Conservation (phyloP, 1,139 yeast species). For the Maudiozyma humilis region DNA sequence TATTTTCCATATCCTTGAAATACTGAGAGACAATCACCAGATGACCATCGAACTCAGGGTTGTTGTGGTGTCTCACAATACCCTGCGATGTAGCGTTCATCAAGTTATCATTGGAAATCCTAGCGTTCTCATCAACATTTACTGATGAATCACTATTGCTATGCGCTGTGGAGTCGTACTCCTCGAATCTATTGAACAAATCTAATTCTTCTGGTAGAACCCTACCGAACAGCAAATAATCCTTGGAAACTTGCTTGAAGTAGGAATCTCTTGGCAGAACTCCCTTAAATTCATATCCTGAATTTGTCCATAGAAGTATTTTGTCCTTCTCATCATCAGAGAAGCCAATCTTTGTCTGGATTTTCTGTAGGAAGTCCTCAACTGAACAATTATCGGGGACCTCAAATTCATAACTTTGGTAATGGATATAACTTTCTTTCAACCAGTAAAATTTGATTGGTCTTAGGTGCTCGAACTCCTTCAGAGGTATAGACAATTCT, state of each 20-base stretch:
- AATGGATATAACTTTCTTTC: conserved; percentile 51
- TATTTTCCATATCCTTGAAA: conserved; percentile 56
- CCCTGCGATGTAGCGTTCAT: conserved; percentile 3
- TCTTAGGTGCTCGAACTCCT: conserved; percentile 70
- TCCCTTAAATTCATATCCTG: conserved; percentile 31
- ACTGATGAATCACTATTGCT: neutral
- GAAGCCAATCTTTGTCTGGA: conserved; percentile 50
- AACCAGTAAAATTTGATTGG: conserved; percentile 58
- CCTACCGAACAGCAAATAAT: conserved; percentile 32
- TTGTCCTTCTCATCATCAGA: conserved; percentile 42
- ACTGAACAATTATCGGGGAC: conserved; percentile 57
- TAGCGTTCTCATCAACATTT: conserved; percentile 15
- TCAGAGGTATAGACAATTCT: conserved; percentile 61
- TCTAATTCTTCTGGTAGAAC: conserved; percentile 34
- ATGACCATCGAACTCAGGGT: conserved; percentile 20
- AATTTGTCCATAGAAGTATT: conserved; percentile 39
- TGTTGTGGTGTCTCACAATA: conserved; percentile 3
- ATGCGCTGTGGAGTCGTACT: conserved; percentile 9
- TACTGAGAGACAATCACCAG: conserved; percentile 60
- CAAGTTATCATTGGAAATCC: neutral
- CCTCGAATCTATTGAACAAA: conserved; percentile 17
- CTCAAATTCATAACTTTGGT: conserved; percentile 60
- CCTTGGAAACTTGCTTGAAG: conserved; percentile 28
- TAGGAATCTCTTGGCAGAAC: conserved; percentile 27
- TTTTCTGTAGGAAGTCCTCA: conserved; percentile 46